These are phyloP conservation scores for Cyclocybe cylindracea DNA, from an alignment of 768 basidiomycete genomes.

Conservation along the genomic window DNA sequence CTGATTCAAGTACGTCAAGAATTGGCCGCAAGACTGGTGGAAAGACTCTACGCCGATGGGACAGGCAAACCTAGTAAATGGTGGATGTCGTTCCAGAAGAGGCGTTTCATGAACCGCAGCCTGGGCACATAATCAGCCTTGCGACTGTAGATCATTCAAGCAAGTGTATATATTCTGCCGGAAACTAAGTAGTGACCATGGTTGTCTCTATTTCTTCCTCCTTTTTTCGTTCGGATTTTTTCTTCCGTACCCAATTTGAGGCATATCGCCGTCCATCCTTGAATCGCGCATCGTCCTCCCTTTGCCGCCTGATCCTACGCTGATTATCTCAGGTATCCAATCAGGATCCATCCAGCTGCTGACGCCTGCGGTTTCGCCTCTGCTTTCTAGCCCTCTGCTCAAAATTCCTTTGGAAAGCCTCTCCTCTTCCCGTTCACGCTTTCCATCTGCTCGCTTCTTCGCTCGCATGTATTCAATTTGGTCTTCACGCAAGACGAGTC, in stretches of 20 bases:
- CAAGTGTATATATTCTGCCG: slow-evolving; percentile 11
- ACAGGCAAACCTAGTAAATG: slow-evolving; percentile 97
- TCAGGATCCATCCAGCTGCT: slow-evolving; percentile 96
- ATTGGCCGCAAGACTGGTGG: slow-evolving; percentile 81
- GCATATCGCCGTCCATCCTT: slow-evolving; percentile 70
- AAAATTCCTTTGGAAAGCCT: slow-evolving; percentile 67
- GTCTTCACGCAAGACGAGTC: slow-evolving; percentile 90
- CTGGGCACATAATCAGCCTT: slow-evolving; percentile 54
- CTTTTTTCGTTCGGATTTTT: slow-evolving; percentile 88
- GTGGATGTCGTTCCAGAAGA: slow-evolving; percentile 99
- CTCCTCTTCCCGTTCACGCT: slow-evolving; percentile 77
- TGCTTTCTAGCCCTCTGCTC: slow-evolving; percentile 45
- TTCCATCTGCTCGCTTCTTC: slow-evolving; percentile 72
- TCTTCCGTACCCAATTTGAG: slow-evolving; percentile 82
- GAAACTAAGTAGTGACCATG: slow-evolving; percentile 7
- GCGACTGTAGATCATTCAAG: slow-evolving; percentile 22
- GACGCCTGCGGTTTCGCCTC: slow-evolving; percentile 50
- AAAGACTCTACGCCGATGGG: slow-evolving; percentile 89
- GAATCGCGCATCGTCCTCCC: slow-evolving; percentile 54
- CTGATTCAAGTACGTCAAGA: slow-evolving; percentile 93
- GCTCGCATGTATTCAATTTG: slow-evolving; percentile 86
- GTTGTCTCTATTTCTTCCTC: slow-evolving; percentile 49
- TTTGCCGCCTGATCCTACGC: slow-evolving; percentile 67
- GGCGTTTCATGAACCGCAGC: slow-evolving; percentile 93
- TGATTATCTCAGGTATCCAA: slow-evolving; percentile 84